These are phyloP conservation scores for Bacidia rubella DNA, from an alignment of 495 filamentous ascomycete species.

Conservation along the genomic window DNA sequence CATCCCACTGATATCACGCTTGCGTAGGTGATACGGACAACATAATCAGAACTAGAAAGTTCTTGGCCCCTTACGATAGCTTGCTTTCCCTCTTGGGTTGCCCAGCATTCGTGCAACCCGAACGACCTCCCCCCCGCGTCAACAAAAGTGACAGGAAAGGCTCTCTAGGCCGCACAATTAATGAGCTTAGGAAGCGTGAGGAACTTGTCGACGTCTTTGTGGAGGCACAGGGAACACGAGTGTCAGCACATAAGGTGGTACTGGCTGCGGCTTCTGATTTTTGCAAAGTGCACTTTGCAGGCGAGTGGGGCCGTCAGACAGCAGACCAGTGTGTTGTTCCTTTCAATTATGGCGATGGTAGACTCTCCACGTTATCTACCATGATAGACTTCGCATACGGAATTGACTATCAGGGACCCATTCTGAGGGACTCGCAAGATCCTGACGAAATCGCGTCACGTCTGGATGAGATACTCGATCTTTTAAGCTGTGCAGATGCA, in stretches of 20 bases:
- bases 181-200: conserved; percentile 10
- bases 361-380: conserved; percentile 13
- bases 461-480: conserved; percentile 19
- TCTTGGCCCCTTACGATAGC: conserved; percentile 20
- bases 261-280: conserved; percentile 18
- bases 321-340: conserved; percentile 5
- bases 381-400: conserved; percentile 23
- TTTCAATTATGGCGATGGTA: conserved; percentile 8
- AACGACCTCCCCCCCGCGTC: conserved; percentile 3
- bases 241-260: conserved; percentile 19
- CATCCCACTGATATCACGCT: not conserved
- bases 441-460: conserved; percentile 8
- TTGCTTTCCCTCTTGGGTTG: conserved; percentile 18
- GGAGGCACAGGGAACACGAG: conserved; percentile 11
- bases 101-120: conserved; percentile 16
- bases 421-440: conserved; percentile 9
- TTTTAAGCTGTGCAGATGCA: conserved; percentile 10
- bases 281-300: conserved; percentile 16
- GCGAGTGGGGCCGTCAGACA: conserved; percentile 9
- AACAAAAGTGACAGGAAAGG: not conserved
- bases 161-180: conserved; percentile 1
- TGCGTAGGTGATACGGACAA: conserved; percentile 11
- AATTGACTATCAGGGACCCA: conserved; percentile 9
- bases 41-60: conserved; percentile 13
- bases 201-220: conserved; percentile 19